These are phyloP conservation scores for Tulasnella calospora DNA, from an alignment of 768 basidiomycete species.

Conservation along the genomic window DNA sequence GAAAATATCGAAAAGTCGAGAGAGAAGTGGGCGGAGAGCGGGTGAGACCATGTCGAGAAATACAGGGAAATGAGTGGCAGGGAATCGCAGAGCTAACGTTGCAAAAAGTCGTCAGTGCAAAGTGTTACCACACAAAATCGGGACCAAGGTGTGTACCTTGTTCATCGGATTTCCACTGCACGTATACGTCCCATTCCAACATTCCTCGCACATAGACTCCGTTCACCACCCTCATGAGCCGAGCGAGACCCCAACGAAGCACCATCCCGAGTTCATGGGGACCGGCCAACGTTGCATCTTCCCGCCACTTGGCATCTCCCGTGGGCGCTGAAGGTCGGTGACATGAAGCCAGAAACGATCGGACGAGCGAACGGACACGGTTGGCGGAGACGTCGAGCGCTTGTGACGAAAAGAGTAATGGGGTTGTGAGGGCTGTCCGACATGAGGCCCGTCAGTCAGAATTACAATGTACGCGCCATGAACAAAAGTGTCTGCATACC, in stretches of 20 bases:
- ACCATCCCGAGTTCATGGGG: conserved; percentile 88
- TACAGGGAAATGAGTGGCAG: conserved; percentile 63
- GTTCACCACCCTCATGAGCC: conserved; percentile 64
- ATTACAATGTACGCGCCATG: not conserved
- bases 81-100: conserved; percentile 42
- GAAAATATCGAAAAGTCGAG: conserved; percentile 73
- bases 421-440: conserved; percentile 59
- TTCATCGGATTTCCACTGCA: conserved; percentile 77
- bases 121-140: conserved; percentile 21
- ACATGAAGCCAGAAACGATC: conserved; percentile 57
- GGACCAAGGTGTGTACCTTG: conserved; percentile 51
- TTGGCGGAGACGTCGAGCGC: conserved; percentile 77
- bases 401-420: conserved; percentile 84
- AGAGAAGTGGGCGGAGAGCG: conserved; percentile 56
- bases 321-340: conserved; percentile 27
- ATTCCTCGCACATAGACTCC: conserved; percentile 77
- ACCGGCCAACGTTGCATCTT: conserved; percentile 78
- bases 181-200: conserved; percentile 78
- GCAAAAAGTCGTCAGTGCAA: conserved; percentile 29
- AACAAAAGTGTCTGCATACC: conserved; percentile 36
- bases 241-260: conserved; percentile 84
- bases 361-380: conserved; percentile 71
- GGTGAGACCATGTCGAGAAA: conserved; percentile 49
- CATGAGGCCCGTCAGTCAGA: not conserved
- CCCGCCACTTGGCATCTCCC: conserved; percentile 50